These are phyloP conservation scores for Discostella pseudostelligera DNA, from an alignment of 108 stramenopile genomes.

Conservation along the genomic window DNA sequence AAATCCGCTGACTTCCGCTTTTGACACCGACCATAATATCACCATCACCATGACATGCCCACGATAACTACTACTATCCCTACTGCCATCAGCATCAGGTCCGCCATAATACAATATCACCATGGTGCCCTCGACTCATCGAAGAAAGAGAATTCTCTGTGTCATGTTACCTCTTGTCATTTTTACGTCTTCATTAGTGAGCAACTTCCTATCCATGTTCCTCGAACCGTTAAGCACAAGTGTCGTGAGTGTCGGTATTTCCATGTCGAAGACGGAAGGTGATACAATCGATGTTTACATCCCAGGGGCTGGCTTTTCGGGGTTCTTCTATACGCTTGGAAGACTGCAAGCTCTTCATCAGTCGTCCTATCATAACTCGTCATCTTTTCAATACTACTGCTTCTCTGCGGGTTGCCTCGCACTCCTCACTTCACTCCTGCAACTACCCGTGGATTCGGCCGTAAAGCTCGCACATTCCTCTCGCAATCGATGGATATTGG, in stretches of 20 bases:
- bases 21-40: too few species aligned
- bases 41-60: too few species aligned
- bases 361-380: not conserved
- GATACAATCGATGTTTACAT: constrained; percentile 42
- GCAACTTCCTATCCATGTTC: constrained; percentile 23
- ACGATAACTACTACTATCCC: too few species aligned
- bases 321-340: constrained; percentile 77
- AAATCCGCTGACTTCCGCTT: too few species aligned
- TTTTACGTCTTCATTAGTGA: not conserved
- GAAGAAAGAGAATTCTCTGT: not conserved
- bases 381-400: constrained; percentile 47
- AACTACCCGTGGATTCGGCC: constrained; percentile 28
- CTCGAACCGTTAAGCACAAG: constrained; percentile 5
- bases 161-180: not conserved
- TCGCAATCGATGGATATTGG: constrained; percentile 52
- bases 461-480: constrained; percentile 44
- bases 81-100: not conserved
- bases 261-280: not conserved
- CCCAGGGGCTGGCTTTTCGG: constrained; percentile 71
- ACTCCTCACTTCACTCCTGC: constrained; percentile 45
- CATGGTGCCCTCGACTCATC: not conserved
- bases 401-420: constrained; percentile 75
- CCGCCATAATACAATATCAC: not conserved
- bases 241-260: not conserved
- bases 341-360: constrained; percentile 36